Conservation (phyloP, 179 eudicot genomes). For the Camellia oleifera region DNA sequence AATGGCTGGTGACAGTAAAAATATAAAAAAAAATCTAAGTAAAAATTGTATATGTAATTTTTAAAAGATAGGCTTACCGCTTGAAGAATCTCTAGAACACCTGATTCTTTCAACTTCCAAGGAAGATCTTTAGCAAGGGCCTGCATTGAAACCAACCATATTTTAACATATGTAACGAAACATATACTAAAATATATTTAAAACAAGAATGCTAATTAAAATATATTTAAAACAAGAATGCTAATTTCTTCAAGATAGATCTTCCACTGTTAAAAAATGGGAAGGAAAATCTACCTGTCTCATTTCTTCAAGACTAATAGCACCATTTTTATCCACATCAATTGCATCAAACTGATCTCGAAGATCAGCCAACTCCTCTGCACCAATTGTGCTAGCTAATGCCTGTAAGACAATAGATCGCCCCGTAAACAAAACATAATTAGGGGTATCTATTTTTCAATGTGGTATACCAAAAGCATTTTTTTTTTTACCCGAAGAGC, state of each 20-base stretch:
- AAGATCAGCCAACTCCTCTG: conserved; percentile 77
- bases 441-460: conserved; percentile 5
- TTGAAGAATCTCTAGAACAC: conserved; percentile 85
- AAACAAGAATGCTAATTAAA: background rate
- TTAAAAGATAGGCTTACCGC: conserved; percentile 49
- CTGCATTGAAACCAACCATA: conserved; percentile 32
- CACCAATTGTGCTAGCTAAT: conserved; percentile 80
- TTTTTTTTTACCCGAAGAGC: conserved; percentile 67
- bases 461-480: no score
- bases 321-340: conserved; percentile 88
- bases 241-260: conserved; percentile 57
- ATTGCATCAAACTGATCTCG: conserved; percentile 97
- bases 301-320: conserved; percentile 96
- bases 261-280: background rate
- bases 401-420: conserved; percentile 45
- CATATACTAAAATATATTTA: no score
- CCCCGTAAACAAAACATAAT: no score
- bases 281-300: conserved; percentile 52
- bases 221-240: background rate
- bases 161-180: background rate
- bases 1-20: background rate
- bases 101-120: conserved; percentile 89
- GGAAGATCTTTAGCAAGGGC: conserved; percentile 97
- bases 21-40: background rate
- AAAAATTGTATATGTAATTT: background rate